Evolutionary conservation across 1,284 basidiomycete genomes (phyloP).

Genomic region (Boletellus sp.): DNA sequence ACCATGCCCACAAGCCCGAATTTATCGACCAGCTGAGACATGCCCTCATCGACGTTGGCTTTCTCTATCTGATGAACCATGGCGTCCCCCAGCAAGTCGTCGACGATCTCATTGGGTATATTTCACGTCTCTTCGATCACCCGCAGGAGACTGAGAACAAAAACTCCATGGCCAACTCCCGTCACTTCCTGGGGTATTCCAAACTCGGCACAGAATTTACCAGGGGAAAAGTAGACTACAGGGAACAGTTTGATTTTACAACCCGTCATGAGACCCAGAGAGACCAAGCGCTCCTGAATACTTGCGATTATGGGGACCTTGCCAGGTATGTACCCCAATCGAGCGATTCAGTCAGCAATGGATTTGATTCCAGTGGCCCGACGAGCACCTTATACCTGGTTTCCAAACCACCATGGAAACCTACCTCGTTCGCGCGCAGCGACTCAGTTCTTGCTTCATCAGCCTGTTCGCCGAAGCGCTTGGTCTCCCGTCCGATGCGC

Average conservation of each 20-base stretch:
- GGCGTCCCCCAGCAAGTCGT: slow-evolving; percentile 36
- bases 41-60: slow-evolving; percentile 52
- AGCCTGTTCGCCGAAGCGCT: slow-evolving; percentile 30
- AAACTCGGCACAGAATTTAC: slow-evolving; percentile 38
- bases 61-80: slow-evolving; percentile 49
- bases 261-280: slow-evolving; percentile 36
- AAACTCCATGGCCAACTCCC: slow-evolving; percentile 39
- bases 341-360: neutral
- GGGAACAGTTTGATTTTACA: slow-evolving; percentile 42
- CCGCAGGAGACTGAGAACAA: slow-evolving; percentile 35
- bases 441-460: slow-evolving; percentile 28
- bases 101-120: slow-evolving; percentile 30
- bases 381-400: slow-evolving; percentile 36
- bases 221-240: slow-evolving; percentile 34
- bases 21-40: slow-evolving; percentile 49
- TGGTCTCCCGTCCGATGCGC: slow-evolving; percentile 29
- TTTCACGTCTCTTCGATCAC: slow-evolving; percentile 37
- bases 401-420: slow-evolving; percentile 32
- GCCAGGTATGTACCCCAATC: slow-evolving; percentile 30
- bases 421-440: slow-evolving; percentile 25
- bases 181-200: slow-evolving; percentile 41
- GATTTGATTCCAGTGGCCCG: slow-evolving; percentile 35
- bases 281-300: slow-evolving; percentile 37
- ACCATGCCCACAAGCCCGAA: slow-evolving; percentile 28
- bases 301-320: slow-evolving; percentile 38